Evolutionary conservation across 2,329 filamentous ascomycete species (phyloP).

Genomic region (Sporothrix euskadiensis): DNA sequence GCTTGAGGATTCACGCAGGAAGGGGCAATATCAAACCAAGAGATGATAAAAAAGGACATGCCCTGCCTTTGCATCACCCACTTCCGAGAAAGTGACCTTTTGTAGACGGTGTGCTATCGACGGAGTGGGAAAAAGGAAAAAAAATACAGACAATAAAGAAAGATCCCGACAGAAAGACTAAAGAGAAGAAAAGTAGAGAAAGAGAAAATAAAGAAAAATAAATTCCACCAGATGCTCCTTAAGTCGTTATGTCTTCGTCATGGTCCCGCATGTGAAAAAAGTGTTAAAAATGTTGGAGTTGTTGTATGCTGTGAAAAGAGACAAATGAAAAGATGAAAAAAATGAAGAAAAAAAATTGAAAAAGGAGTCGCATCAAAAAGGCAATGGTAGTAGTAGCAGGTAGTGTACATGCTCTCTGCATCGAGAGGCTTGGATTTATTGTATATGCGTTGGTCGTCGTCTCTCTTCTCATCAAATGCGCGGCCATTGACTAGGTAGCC

Average conservation of each 20-base stretch:
- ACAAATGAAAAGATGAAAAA: neutral
- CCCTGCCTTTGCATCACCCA: neutral
- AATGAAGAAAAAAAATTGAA: neutral
- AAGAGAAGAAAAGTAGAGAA: neutral
- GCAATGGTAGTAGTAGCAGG: neutral
- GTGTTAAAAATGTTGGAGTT: neutral
- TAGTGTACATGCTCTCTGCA: slow-evolving; percentile 8
- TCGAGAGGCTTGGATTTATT: neutral
- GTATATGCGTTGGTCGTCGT: neutral
- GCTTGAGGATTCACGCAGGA: neutral
- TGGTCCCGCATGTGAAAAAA: slow-evolving; percentile 27
- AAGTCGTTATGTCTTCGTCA: slow-evolving; percentile 31
- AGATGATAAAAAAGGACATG: too few species aligned
- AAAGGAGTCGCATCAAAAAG: neutral
- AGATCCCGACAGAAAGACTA: neutral
- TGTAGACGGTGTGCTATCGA: neutral
- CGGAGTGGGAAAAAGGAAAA: neutral
- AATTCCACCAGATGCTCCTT: slow-evolving; percentile 26
- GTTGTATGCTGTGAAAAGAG: neutral
- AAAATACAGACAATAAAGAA: neutral
- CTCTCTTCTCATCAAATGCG: neutral
- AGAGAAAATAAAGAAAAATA: slow-evolving; percentile 16
- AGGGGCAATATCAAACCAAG: neutral
- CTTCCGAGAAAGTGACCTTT: neutral
- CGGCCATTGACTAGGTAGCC: neutral